Percentiles rank a stretch among this genome's conserved stretches.
Evolutionary conservation across 73 alveolate species (phyloP).

Genomic region (Tetrahymena borealis): DNA sequence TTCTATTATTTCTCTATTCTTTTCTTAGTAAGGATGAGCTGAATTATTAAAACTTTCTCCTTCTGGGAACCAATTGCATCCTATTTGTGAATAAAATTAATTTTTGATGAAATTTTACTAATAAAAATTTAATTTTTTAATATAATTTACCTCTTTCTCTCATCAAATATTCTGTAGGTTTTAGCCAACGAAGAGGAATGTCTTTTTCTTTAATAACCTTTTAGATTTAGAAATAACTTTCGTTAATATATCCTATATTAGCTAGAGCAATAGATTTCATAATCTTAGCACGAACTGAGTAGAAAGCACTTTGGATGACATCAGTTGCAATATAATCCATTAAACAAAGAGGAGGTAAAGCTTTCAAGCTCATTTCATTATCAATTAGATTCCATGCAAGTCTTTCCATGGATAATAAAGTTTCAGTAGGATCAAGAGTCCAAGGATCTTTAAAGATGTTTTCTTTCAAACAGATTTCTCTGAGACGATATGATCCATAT

Average conservation of each 20-base stretch:
- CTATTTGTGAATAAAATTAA: neutral
- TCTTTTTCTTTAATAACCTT: constrained; percentile 68
- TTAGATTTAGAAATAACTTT: constrained; percentile 64
- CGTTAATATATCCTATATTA: constrained; percentile 81
- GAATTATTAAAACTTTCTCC: neutral
- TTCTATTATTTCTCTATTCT: neutral
- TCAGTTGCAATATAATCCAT: constrained; percentile 82
- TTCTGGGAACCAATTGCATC: neutral
- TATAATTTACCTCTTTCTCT: neutral
- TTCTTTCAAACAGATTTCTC: constrained; percentile 4
- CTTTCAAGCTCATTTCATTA: constrained; percentile 71
- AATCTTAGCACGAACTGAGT: constrained; percentile 71
- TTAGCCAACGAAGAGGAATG: constrained; percentile 50
- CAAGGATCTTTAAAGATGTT: constrained; percentile 70
- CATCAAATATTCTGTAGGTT: constrained; percentile 40
- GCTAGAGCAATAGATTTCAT: constrained; percentile 75
- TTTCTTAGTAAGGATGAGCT: neutral
- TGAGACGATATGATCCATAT: neutral
- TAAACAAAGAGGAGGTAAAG: constrained; percentile 79
- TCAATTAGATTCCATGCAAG: constrained; percentile 75
- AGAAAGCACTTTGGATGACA: constrained; percentile 61
- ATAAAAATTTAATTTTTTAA: neutral
- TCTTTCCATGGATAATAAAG: constrained; percentile 65
- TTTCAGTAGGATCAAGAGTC: constrained; percentile 72
- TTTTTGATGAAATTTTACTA: neutral